Conservation (phyloP, 176 grass and related monocot species). For the Oryza rufipogon region DNA sequence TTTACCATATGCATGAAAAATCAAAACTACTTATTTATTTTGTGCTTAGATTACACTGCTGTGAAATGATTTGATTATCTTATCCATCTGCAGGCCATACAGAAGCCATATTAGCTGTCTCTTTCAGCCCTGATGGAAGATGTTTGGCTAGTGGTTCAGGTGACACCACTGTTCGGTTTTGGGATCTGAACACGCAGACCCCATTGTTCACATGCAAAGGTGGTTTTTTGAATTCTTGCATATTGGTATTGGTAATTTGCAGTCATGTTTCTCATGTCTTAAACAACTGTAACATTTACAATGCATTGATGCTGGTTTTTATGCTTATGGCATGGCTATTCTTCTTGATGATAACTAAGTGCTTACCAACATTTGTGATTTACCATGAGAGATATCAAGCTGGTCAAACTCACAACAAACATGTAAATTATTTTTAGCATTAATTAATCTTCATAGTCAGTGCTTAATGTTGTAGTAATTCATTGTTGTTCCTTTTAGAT, state of each 20-base stretch:
- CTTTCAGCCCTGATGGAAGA: constrained; percentile 84
- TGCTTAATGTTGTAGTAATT: neutral
- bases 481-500: constrained; percentile 1
- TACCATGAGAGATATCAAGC: neutral
- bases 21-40: neutral
- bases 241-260: neutral
- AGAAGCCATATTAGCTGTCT: constrained; percentile 88
- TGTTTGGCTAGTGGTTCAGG: constrained; percentile 90
- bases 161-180: constrained; percentile 88
- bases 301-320: neutral
- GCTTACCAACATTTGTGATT: neutral
- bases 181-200: constrained; percentile 47
- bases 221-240: constrained; percentile 21
- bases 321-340: neutral
- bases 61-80: constrained; percentile 7
- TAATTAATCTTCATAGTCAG: neutral
- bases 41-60: neutral
- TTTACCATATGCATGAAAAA: neutral
- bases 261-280: no score
- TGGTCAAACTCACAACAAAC: neutral
- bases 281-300: neutral
- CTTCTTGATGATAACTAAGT: neutral
- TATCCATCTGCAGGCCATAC: constrained; percentile 50
- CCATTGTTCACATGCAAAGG: constrained; percentile 75
- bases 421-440: neutral